Conservation (phyloP, 75 land plant species). For the Chamaecyparis obtusa region DNA sequence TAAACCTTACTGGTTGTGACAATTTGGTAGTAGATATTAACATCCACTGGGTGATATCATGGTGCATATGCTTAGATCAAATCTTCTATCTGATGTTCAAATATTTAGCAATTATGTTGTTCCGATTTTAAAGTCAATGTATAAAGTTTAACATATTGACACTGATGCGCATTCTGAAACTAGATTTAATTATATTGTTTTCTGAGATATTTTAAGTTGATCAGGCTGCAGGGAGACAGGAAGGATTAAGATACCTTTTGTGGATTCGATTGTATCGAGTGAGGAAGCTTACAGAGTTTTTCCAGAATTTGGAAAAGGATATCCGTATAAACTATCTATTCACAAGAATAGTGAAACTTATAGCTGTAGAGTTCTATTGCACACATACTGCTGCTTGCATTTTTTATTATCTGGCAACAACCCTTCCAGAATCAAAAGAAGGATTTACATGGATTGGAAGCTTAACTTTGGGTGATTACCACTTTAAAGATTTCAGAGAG, state of each 20-base stretch:
- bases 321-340: conserved; percentile 73
- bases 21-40: background rate
- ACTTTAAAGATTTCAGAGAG: conserved; percentile 53
- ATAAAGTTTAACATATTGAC: background rate
- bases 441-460: conserved; percentile 85
- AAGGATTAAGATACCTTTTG: conserved; percentile 64
- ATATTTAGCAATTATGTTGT: background rate
- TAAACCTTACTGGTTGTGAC: background rate
- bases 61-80: background rate
- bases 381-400: conserved; percentile 96
- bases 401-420: conserved; percentile 86
- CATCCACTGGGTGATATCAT: background rate
- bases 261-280: conserved; percentile 73
- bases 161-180: background rate
- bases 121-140: background rate
- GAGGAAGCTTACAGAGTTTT: conserved; percentile 55
- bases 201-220: background rate
- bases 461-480: conserved; percentile 56
- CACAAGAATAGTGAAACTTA: conserved; percentile 74
- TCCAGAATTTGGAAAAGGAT: conserved; percentile 65
- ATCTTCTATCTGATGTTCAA: background rate
- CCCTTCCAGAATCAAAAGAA: conserved; percentile 56
- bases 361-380: conserved; percentile 82
- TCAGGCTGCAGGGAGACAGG: conserved; percentile 59
- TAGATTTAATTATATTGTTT: background rate